Conservation (phyloP, 257 asterid genomes). For the Coffea eugenioides region DNA sequence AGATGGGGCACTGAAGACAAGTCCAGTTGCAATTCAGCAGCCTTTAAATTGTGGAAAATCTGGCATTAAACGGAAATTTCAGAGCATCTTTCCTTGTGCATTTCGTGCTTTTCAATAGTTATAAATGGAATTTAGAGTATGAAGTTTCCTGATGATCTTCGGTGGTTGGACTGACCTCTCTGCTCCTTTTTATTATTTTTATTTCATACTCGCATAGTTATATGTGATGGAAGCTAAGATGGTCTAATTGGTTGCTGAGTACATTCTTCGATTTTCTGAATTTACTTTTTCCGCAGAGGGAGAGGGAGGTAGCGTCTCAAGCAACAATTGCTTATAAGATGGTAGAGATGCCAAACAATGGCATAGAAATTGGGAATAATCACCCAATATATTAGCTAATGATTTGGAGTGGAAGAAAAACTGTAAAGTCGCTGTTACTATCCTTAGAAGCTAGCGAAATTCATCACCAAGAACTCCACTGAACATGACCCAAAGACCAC, state of each 20-base stretch:
- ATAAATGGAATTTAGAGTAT: neutral
- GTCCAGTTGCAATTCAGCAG: constrained; percentile 32
- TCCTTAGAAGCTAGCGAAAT: too few species aligned
- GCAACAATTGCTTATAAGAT: constrained; percentile 35
- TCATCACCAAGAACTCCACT: too few species aligned
- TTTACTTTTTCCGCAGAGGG: constrained; percentile 41
- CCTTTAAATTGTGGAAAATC: neutral
- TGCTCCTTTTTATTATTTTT: neutral
- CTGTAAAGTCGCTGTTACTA: too few species aligned
- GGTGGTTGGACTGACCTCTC: neutral
- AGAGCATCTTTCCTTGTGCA: neutral
- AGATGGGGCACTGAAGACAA: constrained; percentile 31
- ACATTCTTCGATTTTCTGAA: constrained; percentile 16
- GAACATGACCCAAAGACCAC: too few species aligned
- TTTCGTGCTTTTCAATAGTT: neutral
- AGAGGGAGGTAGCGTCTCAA: constrained; percentile 41
- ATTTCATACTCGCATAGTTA: neutral
- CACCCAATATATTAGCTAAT: too few species aligned
- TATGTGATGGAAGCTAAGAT: neutral
- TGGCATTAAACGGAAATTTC: neutral
- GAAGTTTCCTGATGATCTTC: neutral
- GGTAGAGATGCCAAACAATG: too few species aligned
- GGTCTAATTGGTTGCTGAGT: neutral
- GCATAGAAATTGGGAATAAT: too few species aligned
- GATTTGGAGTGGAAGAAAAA: too few species aligned